A percentile compares a stretch with the other conserved stretches of the same genome.
Evolutionary conservation across 2,329 filamentous ascomycete genomes (phyloP).

Genomic region (Fusarium continuum): DNA sequence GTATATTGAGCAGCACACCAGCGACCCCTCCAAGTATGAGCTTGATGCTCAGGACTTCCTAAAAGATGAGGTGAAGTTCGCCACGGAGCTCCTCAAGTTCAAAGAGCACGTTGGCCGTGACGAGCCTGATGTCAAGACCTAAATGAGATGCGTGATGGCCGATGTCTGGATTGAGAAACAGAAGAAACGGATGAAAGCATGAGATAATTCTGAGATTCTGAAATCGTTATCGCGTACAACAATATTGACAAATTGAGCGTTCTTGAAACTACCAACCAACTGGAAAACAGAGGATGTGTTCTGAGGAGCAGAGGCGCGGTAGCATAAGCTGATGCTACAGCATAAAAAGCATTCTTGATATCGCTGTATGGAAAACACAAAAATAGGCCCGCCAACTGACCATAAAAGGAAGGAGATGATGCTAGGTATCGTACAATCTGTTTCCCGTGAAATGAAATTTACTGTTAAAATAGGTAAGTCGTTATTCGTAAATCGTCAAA

Average conservation of each 20-base stretch:
- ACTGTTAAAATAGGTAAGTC: slow-evolving; percentile 34
- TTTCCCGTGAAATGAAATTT: slow-evolving; percentile 22
- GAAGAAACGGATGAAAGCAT: slow-evolving; percentile 34
- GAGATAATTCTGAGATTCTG: slow-evolving; percentile 37
- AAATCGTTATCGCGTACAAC: slow-evolving; percentile 38
- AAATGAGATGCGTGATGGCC: slow-evolving; percentile 41
- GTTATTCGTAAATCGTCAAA: slow-evolving; percentile 41
- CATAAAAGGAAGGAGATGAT: slow-evolving; percentile 7
- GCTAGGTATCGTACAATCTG: slow-evolving; percentile 42
- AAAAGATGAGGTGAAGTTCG: slow-evolving; percentile 86
- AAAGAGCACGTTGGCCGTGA: slow-evolving; percentile 92
- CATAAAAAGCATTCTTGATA: slow-evolving; percentile 25
- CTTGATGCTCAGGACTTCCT: slow-evolving; percentile 93
- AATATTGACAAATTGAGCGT: slow-evolving; percentile 43
- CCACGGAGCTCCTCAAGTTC: slow-evolving; percentile 86
- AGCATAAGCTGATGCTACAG: slow-evolving; percentile 27
- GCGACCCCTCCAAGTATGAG: slow-evolving; percentile 78
- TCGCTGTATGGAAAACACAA: slow-evolving; percentile 13
- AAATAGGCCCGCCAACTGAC: slow-evolving; percentile 17
- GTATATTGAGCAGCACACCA: slow-evolving; percentile 96
- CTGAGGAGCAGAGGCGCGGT: background rate
- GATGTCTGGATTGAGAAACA: background rate
- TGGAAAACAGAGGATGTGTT: slow-evolving; percentile 10
- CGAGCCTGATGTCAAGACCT: slow-evolving; percentile 97
- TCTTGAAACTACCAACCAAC: slow-evolving; percentile 37